Evolutionary conservation across 2,329 filamentous ascomycete species (phyloP).

Genomic region (Beauveria asiatica): DNA sequence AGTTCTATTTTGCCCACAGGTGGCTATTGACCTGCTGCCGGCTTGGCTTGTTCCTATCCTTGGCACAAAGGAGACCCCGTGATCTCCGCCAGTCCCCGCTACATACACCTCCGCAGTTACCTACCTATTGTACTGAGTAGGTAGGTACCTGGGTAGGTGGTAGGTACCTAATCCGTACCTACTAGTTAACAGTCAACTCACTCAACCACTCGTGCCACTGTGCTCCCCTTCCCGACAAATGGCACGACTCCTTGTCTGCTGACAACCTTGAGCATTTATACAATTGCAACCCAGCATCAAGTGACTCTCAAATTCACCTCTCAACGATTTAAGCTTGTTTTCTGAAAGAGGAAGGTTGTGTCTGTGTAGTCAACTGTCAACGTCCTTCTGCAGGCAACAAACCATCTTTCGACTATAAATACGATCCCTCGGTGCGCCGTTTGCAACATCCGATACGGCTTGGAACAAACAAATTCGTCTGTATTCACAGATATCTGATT

Average conservation of each 20-base stretch:
- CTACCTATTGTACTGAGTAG: background rate
- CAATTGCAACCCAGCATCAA: conserved; percentile 11
- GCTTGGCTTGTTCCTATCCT: too few relatives aligned
- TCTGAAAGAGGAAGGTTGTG: background rate
- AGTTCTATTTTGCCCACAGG: too few relatives aligned
- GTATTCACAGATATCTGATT: background rate
- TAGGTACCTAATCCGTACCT: background rate
- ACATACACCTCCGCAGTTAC: background rate
- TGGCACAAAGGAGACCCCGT: background rate
- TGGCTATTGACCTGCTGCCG: too few relatives aligned
- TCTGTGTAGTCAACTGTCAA: background rate
- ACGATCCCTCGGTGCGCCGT: background rate
- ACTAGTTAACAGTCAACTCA: background rate
- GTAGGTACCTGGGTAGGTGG: too few relatives aligned
- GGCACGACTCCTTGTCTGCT: background rate
- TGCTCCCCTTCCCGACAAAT: background rate
- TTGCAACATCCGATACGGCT: background rate
- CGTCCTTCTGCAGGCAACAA: background rate
- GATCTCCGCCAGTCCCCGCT: background rate
- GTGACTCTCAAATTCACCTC: background rate
- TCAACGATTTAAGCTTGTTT: background rate
- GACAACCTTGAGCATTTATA: background rate
- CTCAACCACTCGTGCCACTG: background rate
- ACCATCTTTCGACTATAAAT: background rate
- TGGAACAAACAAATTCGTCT: background rate